Evolutionary conservation across 345 rosid species (phyloP).

Genomic region (Ceriops tagal): DNA sequence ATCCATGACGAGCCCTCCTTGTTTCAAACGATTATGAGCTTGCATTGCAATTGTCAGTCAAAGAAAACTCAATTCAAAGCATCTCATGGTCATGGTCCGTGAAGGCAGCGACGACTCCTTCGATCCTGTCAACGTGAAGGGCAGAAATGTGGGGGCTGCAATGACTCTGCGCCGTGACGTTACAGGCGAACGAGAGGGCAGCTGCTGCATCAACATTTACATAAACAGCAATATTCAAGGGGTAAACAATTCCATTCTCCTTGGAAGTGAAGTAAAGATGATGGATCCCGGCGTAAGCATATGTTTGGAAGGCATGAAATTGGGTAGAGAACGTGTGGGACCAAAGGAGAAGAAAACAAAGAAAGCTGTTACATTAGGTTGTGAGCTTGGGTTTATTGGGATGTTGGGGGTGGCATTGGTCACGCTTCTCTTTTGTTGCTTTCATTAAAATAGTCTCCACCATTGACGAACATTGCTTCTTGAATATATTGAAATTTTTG

Average conservation of each 20-base stretch:
- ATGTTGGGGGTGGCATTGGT: conserved; percentile 2
- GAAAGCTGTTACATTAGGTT: not conserved
- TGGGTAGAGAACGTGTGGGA: conserved; percentile 3
- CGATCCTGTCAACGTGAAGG: conserved; percentile 39
- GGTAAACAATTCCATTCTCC: conserved; percentile 39
- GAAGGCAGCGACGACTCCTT: conserved; percentile 20
- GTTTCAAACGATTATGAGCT: too few species aligned
- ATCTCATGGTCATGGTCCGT: conserved; percentile 9
- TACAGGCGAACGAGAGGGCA: conserved; percentile 25
- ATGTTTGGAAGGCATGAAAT: conserved; percentile 10
- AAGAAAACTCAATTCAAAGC: too few species aligned
- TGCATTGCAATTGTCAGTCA: too few species aligned
- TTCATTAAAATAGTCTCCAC: too few species aligned
- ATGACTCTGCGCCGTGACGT: conserved; percentile 38
- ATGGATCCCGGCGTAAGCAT: conserved; percentile 37
- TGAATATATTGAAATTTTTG: too few species aligned
- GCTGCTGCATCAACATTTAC: conserved; percentile 47
- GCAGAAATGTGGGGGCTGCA: conserved; percentile 60
- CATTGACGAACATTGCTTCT: too few species aligned
- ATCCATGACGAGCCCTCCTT: too few species aligned
- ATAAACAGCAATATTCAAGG: conserved; percentile 51
- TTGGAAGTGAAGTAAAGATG: conserved; percentile 38
- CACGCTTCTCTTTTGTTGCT: too few species aligned
- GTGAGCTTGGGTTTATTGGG: conserved; percentile 4
- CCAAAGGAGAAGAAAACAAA: not conserved